Conservation (phyloP, 768 basidiomycete species). For the Clavaria fumosa region DNA sequence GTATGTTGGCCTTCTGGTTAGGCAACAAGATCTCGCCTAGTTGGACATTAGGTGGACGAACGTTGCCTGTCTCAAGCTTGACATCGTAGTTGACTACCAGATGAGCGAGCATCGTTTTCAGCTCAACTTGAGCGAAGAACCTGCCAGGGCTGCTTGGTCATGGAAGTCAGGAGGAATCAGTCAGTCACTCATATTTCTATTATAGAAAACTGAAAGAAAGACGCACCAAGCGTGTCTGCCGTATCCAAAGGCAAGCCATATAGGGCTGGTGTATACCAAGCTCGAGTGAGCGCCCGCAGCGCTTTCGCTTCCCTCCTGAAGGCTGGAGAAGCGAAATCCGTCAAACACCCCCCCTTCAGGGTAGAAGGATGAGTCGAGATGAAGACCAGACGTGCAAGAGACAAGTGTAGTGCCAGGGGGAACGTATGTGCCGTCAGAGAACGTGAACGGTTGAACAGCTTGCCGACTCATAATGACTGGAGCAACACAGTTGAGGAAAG, state of each 20-base stretch:
- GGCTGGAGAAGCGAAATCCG: constrained; percentile 30
- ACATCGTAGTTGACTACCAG: constrained; percentile 27
- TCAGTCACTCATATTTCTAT: constrained; percentile 1
- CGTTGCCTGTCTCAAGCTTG: not conserved
- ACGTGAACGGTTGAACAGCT: constrained; percentile 12
- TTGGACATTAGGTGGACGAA: not conserved
- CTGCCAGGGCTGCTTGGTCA: constrained; percentile 12
- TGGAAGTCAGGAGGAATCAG: not conserved
- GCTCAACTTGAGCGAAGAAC: constrained; percentile 29
- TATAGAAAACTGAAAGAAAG: constrained; percentile 11
- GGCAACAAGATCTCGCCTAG: not conserved
- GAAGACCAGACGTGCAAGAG: constrained; percentile 7
- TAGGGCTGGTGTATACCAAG: constrained; percentile 16
- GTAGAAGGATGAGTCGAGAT: constrained; percentile 20
- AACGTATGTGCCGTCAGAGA: constrained; percentile 13
- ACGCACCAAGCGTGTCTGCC: constrained; percentile 21
- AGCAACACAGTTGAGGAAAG: not conserved
- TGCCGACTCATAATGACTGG: constrained; percentile 12
- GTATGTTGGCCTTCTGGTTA: not conserved
- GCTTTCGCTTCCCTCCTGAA: constrained; percentile 15
- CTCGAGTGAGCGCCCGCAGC: constrained; percentile 22
- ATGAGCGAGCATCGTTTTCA: constrained; percentile 28
- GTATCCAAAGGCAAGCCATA: constrained; percentile 25
- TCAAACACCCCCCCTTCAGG: constrained; percentile 26
- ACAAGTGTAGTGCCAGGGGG: constrained; percentile 9